phyloP scores from a whole-genome alignment of 1,139 yeast species.

The Lodderomyces orthopsilosis region DNA sequence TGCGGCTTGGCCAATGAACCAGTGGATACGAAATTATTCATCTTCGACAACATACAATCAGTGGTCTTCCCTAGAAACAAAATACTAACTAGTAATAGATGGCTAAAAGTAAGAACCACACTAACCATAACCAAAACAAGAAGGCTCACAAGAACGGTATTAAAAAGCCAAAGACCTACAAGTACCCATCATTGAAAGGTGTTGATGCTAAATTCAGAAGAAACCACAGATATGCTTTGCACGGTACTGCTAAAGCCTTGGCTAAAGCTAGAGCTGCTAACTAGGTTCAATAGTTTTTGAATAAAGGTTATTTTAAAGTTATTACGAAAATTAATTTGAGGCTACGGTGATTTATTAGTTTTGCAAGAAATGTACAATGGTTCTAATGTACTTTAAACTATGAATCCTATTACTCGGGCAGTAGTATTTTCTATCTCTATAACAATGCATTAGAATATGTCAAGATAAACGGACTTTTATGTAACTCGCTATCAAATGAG shows the following conservation, averaged over 20 bases:
- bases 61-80: neutral
- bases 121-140: conserved; percentile 99
- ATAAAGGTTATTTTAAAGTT: neutral
- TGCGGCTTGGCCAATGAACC: too few relatives aligned
- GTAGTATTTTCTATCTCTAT: too few relatives aligned
- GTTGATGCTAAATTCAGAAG: conserved; percentile 99
- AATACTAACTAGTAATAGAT: conserved; percentile 45
- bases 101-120: conserved; percentile 99
- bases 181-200: conserved; percentile 97
- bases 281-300: conserved; percentile 1
- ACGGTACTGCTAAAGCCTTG: conserved; percentile 93
- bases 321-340: too few relatives aligned
- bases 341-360: too few relatives aligned
- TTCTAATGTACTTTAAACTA: too few relatives aligned
- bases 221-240: conserved; percentile 99
- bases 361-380: too few relatives aligned
- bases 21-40: neutral
- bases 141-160: conserved; percentile 99
- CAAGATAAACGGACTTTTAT: too few relatives aligned
- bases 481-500: too few relatives aligned
- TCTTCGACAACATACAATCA: neutral
- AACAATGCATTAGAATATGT: too few relatives aligned
- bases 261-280: conserved; percentile 68
- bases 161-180: conserved; percentile 97
- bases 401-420: too few relatives aligned